Evolutionary conservation across 2,329 filamentous ascomycete genomes (phyloP).

Genomic region (Cordyceps cicadae): DNA sequence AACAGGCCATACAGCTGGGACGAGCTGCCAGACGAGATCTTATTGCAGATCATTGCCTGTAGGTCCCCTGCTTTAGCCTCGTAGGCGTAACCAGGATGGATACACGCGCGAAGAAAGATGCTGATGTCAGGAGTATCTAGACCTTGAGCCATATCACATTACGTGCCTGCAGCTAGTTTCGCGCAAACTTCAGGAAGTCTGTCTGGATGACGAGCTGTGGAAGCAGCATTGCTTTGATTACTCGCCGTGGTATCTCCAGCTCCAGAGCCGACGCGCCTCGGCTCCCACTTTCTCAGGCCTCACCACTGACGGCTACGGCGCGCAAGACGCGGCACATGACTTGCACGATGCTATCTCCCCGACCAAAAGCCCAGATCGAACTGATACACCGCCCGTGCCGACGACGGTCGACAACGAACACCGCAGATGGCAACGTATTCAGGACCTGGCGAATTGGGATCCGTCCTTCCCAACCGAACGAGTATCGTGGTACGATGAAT

Average conservation of each 20-base stretch:
- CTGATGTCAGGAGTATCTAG: slow-evolving; percentile 16
- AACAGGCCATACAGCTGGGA: slow-evolving; percentile 27
- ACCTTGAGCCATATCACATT: slow-evolving; percentile 35
- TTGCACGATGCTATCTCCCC: neutral
- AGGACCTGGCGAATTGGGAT: slow-evolving; percentile 74
- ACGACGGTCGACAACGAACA: slow-evolving; percentile 20
- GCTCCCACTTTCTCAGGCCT: neutral
- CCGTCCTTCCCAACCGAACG: slow-evolving; percentile 63
- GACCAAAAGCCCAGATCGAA: slow-evolving; percentile 18
- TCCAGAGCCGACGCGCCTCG: slow-evolving; percentile 28
- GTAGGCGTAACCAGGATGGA: slow-evolving; percentile 11
- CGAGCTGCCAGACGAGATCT: slow-evolving; percentile 54
- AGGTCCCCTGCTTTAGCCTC: slow-evolving; percentile 26
- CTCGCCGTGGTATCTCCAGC: slow-evolving; percentile 56
- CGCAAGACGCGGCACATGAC: neutral
- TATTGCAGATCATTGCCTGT: slow-evolving; percentile 56
- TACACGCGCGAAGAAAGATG: neutral
- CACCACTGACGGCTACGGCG: neutral
- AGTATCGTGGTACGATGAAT: slow-evolving; percentile 82
- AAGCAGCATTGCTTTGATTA: slow-evolving; percentile 63
- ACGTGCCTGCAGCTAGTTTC: slow-evolving; percentile 63
- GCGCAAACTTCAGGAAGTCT: slow-evolving; percentile 54
- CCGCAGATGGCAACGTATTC: slow-evolving; percentile 22
- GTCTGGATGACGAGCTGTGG: slow-evolving; percentile 71
- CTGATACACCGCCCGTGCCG: slow-evolving; percentile 27